These are phyloP conservation scores for Russula sp. DNA, from an alignment of 768 basidiomycete genomes.

Conservation along the genomic window DNA sequence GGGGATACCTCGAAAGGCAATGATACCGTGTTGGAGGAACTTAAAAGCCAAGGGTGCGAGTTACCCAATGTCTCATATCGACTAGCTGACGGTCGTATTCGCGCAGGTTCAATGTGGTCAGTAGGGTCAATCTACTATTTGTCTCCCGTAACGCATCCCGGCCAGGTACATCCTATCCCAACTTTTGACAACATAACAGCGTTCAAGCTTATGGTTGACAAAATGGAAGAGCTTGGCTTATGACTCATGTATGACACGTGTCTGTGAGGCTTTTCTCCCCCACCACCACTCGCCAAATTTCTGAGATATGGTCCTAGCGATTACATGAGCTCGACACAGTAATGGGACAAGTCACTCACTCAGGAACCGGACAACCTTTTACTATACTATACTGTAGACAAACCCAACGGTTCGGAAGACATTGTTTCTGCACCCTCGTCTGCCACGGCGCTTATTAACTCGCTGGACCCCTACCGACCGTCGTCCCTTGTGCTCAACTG, in stretches of 20 bases:
- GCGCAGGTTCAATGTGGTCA: conserved; percentile 36
- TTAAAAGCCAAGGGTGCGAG: conserved; percentile 51
- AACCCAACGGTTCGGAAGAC: conserved; percentile 63
- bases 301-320: conserved; percentile 32
- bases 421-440: conserved; percentile 52
- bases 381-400: conserved; percentile 69
- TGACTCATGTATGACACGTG: conserved; percentile 88
- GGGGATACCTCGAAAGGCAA: conserved; percentile 48
- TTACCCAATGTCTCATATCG: neutral
- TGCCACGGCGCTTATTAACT: conserved; percentile 43
- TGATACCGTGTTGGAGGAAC: conserved; percentile 44
- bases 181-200: conserved; percentile 54
- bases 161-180: conserved; percentile 65
- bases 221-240: conserved; percentile 62
- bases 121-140: conserved; percentile 13
- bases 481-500: conserved; percentile 52
- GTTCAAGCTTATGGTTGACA: conserved; percentile 53
- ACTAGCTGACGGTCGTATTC: conserved; percentile 21
- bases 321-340: conserved; percentile 62
- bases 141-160: neutral
- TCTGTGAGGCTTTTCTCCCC: conserved; percentile 30
- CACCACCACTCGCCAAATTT: neutral
- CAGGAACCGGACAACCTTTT: conserved; percentile 65
- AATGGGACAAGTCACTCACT: conserved; percentile 62
- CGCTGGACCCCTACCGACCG: conserved; percentile 53